Conservation (phyloP, 2,329 filamentous ascomycete genomes). For the Aureobasidium sp. region DNA sequence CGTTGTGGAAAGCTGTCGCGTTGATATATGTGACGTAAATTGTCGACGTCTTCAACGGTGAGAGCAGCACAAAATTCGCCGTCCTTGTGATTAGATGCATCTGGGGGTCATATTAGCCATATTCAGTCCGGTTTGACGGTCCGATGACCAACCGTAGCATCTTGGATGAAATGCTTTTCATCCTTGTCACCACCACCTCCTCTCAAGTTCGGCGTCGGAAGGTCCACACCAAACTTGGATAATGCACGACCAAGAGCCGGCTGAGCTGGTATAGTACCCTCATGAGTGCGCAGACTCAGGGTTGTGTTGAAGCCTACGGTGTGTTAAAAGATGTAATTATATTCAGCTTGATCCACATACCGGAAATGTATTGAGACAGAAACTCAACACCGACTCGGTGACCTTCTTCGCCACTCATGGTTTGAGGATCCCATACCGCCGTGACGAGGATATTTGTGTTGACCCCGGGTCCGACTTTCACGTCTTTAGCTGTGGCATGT, state of each 20-base stretch:
- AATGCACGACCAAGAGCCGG: constrained; percentile 66
- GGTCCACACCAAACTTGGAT: constrained; percentile 59
- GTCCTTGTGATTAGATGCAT: constrained; percentile 82
- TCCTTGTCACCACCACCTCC: constrained; percentile 26
- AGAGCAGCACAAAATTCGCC: constrained; percentile 73
- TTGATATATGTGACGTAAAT: constrained; percentile 72
- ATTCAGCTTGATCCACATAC: constrained; percentile 23
- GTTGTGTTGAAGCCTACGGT: constrained; percentile 64
- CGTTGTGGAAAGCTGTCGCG: constrained; percentile 74
- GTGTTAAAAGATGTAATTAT: neutral
- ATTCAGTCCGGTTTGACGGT: neutral
- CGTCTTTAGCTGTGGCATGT: constrained; percentile 58
- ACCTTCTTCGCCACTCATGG: constrained; percentile 52
- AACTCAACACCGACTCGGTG: constrained; percentile 59
- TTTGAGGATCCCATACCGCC: constrained; percentile 65
- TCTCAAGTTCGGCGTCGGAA: constrained; percentile 62
- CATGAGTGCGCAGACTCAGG: constrained; percentile 63
- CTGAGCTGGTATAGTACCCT: constrained; percentile 62
- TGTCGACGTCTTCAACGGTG: constrained; percentile 64
- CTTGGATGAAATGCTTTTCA: constrained; percentile 65
- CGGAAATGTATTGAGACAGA: constrained; percentile 79
- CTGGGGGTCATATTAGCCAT: constrained; percentile 15
- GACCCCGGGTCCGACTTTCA: constrained; percentile 57
- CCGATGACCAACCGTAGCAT: constrained; percentile 51
- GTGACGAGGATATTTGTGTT: constrained; percentile 63